Base-by-base conservation (phyloP, 306 rosid genomes). In the Biancaea sappan region DNA sequence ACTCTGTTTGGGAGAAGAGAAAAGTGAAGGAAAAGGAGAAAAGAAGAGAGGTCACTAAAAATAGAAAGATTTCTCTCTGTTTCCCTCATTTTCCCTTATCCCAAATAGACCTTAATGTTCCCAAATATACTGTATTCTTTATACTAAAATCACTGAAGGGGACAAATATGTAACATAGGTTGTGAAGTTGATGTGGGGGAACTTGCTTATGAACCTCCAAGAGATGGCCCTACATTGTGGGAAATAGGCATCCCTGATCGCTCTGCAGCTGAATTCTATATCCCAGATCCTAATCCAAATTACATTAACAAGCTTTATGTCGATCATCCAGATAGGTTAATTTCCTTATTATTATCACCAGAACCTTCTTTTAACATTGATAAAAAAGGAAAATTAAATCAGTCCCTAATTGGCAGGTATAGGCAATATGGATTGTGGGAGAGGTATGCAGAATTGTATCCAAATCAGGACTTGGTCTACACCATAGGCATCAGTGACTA, bases 361-460 rank as follows among this genome's bases (percentile, higher is more conserved):
- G 11, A 66, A 41, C 38, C 66, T 37, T 66, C 58, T 15, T 31
- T 74, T 63, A 48, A 50, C 32, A 24, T 13, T 34, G 29, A 25
- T 4, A 37, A 56, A 34, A 50, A 13, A 37, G 0, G 28, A 64
- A 51, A 37, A 16, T 21, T 28, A 18, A 32, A n/a, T 10, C 15
- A 58, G 76, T 59, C 18, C 54, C 34, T 2, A 15, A 29, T 24
- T 81, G 43, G 11, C 87, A 89, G 97, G 86, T 91, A 48, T 65
- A 86, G 93, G 76, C 96, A 92, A 66, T 89, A 89, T 69, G 97
- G 96, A n/a, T 76, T 92, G 64, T 89, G 96, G 97, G 95, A 87
- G 80, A 89, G 93, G 66, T 89, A 87, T 66, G 83, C 92, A 52
- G 93, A 91, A 0, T 67, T 91, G 79, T 89, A 87, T 75, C 93